Base-by-base conservation (phyloP, 495 filamentous ascomycete species). In the Aspergillus egyptiacus region DNA sequence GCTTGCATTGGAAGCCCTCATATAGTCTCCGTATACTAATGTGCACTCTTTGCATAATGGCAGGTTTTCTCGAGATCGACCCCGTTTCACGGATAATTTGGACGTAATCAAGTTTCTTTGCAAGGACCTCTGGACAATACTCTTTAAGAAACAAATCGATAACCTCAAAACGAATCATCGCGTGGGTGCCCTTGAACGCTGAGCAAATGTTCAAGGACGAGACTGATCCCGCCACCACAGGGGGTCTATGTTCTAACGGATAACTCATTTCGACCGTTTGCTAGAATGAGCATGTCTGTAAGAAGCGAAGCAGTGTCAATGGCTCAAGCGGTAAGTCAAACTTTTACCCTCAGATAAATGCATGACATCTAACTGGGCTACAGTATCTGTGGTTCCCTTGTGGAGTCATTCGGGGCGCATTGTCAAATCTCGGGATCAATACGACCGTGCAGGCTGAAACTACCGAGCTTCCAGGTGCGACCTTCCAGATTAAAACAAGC, bases 151-250 rank as follows among this genome's bases (percentile, higher is more conserved):
- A 68, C 93, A 96, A 67, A 84, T 97, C 57, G 93, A 98, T 64
- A 97, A 97, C 70, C 73, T 98, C 33, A 98, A 97, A 73, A 98
- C 93, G 11, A 98, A 98, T 65, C 93, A 98, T 63, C 78, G 93
- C 59, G 87, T 89, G 73, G 22, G 54, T 51, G 33, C n/a, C 11
- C 8, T 30, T 24, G 6, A 14, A 9, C 31, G 7, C n/a, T 27
- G 3, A 23, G 28, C 22, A 19, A 35, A 27, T 9, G 20, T 6
- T 25, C n/a, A n/a, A 27, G 5, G 5, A 27, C 24, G 13, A 23
- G 13, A 4, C 20, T 30, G 20, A 25, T 10, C 18, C 2, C 28
- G 2, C 5, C 17, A 14, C 13, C 13, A 46, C 53, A 90, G 85
- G 93, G 93, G 7, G 88, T 96, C 56, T 98, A 95, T 65, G 93